These are phyloP conservation scores for Trypanosoma grayi DNA, from an alignment of 208 protist species.

Conservation along the genomic window DNA sequence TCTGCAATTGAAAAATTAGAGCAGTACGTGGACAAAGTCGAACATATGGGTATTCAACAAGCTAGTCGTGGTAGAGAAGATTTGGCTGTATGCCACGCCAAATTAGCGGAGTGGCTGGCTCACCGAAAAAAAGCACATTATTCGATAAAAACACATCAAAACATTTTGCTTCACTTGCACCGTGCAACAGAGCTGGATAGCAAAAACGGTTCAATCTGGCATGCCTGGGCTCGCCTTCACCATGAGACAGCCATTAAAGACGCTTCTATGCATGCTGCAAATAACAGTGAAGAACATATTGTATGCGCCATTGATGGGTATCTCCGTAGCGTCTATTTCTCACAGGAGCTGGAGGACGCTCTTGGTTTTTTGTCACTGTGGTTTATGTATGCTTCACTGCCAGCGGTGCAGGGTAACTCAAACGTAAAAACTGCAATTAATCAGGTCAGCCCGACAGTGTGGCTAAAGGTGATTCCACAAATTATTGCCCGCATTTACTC, in stretches of 20 bases:
- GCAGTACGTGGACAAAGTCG: constrained; percentile 61
- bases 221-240: constrained; percentile 97
- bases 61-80: constrained; percentile 22
- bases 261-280: background rate
- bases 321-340: constrained; percentile 88
- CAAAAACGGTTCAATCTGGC: constrained; percentile 97
- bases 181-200: constrained; percentile 79
- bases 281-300: constrained; percentile 62
- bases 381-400: constrained; percentile 92
- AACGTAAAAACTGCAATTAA: constrained; percentile 87
- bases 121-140: constrained; percentile 13
- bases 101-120: constrained; percentile 77
- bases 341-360: constrained; percentile 95
- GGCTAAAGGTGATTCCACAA: constrained; percentile 99
- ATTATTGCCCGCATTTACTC: constrained; percentile 98
- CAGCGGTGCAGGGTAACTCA: constrained; percentile 47
- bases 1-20: constrained; percentile 67
- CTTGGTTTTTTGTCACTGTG: constrained; percentile 98
- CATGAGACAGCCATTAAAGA: constrained; percentile 67
- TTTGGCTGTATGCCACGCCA: constrained; percentile 81
- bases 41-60: constrained; percentile 19
- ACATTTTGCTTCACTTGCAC: constrained; percentile 65
- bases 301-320: constrained; percentile 94
- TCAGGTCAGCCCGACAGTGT: constrained; percentile 95
- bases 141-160: constrained; percentile 23